A percentile compares a stretch with the other conserved stretches of the same genome.
These are phyloP conservation scores for Amaranthus palmeri DNA, from an alignment of 148 eudicot genomes.

Conservation along the genomic window DNA sequence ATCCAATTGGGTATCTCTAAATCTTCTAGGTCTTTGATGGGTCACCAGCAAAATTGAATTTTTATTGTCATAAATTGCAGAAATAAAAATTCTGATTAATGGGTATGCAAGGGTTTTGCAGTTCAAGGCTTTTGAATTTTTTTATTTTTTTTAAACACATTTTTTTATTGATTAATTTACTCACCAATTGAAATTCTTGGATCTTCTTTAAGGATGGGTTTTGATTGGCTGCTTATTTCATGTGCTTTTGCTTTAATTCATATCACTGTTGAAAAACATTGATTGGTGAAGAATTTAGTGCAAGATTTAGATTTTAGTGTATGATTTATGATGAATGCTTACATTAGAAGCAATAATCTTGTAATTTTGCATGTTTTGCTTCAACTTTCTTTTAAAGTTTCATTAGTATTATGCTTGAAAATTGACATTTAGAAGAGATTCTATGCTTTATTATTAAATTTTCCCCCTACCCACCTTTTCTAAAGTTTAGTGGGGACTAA, in stretches of 20 bases:
- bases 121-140: not conserved
- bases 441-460: not conserved
- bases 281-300: slow-evolving; percentile 9
- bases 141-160: not conserved
- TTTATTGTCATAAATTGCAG: slow-evolving; percentile 8
- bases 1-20: slow-evolving; percentile 3
- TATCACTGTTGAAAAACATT: slow-evolving; percentile 1
- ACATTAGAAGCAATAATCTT: slow-evolving; percentile 28
- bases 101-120: slow-evolving; percentile 13
- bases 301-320: not conserved
- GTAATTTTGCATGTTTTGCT: slow-evolving; percentile 9
- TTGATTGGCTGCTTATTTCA: slow-evolving; percentile 3
- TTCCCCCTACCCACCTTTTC: not conserved
- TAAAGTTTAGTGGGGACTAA: slow-evolving; percentile 19
- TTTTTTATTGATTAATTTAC: slow-evolving; percentile 2
- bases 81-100: not conserved
- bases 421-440: slow-evolving; percentile 5
- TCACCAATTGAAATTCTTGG: not conserved
- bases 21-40: slow-evolving; percentile 6
- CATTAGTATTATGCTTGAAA: not conserved
- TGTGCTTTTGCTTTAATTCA: slow-evolving; percentile 15
- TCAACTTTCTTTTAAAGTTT: slow-evolving; percentile 2
- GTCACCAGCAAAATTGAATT: slow-evolving; percentile 12
- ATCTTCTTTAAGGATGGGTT: too few species aligned
- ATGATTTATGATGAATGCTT: slow-evolving; percentile 7